Percentiles rank a stretch among this genome's conserved stretches.
These are phyloP conservation scores for Boletus huronensis DNA, from an alignment of 768 basidiomycete species.

Conservation along the genomic window DNA sequence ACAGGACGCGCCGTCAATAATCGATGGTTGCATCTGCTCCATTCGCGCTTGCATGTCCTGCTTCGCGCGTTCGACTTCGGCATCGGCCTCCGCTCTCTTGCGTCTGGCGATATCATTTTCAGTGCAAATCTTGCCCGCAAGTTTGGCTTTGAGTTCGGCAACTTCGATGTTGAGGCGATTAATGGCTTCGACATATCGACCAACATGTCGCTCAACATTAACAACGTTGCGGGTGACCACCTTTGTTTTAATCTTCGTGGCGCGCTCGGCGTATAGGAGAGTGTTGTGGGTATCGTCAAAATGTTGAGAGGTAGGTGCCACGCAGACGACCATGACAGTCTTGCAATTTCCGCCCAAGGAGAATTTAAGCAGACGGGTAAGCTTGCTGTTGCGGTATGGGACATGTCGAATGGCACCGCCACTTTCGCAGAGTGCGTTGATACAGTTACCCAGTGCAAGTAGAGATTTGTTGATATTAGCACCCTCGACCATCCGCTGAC, in stretches of 20 bases:
- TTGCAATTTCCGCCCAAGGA: slow-evolving; percentile 98
- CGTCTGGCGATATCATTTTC: slow-evolving; percentile 65
- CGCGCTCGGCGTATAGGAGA: slow-evolving; percentile 94
- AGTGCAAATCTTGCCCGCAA: slow-evolving; percentile 63
- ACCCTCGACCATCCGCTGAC: slow-evolving; percentile 96
- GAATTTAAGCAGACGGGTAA: slow-evolving; percentile 95
- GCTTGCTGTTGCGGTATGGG: slow-evolving; percentile 97
- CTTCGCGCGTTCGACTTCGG: slow-evolving; percentile 72
- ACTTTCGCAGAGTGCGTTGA: slow-evolving; percentile 96
- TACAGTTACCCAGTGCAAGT: slow-evolving; percentile 95
- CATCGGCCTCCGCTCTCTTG: slow-evolving; percentile 64
- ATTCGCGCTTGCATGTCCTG: slow-evolving; percentile 68
- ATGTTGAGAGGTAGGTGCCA: slow-evolving; percentile 91
- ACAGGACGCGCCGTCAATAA: slow-evolving; percentile 73
- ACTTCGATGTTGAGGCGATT: slow-evolving; percentile 83
- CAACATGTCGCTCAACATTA: slow-evolving; percentile 92
- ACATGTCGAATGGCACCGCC: slow-evolving; percentile 85
- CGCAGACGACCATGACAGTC: slow-evolving; percentile 98
- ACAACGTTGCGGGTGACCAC: slow-evolving; percentile 94
- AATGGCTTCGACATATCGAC: slow-evolving; percentile 93
- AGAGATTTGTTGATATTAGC: slow-evolving; percentile 99
- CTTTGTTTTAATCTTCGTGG: slow-evolving; percentile 97
- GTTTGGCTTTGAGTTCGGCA: slow-evolving; percentile 78
- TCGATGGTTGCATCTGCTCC: slow-evolving; percentile 66
- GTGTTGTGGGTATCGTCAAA: slow-evolving; percentile 99